Percentiles rank a stretch among this genome's conserved stretches.
phyloP scores from a whole-genome alignment of 805 yeast species.

The Teunomyces kruisii region DNA sequence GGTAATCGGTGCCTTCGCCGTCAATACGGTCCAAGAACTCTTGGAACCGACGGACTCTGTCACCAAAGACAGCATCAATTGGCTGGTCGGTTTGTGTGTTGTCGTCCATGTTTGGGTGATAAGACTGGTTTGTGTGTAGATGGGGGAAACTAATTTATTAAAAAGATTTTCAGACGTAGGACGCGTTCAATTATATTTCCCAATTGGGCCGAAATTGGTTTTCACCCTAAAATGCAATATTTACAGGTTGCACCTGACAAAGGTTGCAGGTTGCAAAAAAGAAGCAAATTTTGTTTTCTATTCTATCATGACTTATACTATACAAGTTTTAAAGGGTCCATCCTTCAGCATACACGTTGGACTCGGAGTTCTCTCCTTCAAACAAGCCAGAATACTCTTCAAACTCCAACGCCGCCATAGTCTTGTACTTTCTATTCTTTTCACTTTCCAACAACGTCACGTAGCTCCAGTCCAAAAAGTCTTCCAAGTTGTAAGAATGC shows the following conservation, averaged over 20 bases:
- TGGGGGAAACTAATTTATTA: background rate
- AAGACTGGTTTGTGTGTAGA: background rate
- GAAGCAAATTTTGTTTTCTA: no score
- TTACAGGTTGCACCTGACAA: background rate
- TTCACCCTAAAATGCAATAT: background rate
- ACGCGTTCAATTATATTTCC: conserved; percentile 31
- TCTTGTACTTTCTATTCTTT: conserved; percentile 59
- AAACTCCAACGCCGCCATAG: conserved; percentile 76
- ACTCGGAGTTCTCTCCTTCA: conserved; percentile 14
- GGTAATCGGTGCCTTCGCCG: conserved; percentile 60
- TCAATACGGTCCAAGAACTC: conserved; percentile 69
- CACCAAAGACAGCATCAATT: conserved; percentile 58
- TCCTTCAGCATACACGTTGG: conserved; percentile 22
- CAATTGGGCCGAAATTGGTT: conserved; percentile 19
- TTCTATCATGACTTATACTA: no score
- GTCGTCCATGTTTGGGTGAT: conserved; percentile 20
- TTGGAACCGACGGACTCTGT: conserved; percentile 83
- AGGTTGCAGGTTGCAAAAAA: no score
- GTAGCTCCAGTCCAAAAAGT: conserved; percentile 91
- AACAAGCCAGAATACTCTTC: conserved; percentile 50
- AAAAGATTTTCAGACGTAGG: conserved; percentile 1
- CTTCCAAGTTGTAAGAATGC: conserved; percentile 85
- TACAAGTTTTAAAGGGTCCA: conserved; percentile 20
- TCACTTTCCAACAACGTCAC: conserved; percentile 63
- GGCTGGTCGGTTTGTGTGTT: conserved; percentile 28